A percentile compares a stretch with the other conserved stretches of the same genome.
Evolutionary conservation across 2,329 filamentous ascomycete genomes (phyloP).

Genomic region (Grosmannia serpens): DNA sequence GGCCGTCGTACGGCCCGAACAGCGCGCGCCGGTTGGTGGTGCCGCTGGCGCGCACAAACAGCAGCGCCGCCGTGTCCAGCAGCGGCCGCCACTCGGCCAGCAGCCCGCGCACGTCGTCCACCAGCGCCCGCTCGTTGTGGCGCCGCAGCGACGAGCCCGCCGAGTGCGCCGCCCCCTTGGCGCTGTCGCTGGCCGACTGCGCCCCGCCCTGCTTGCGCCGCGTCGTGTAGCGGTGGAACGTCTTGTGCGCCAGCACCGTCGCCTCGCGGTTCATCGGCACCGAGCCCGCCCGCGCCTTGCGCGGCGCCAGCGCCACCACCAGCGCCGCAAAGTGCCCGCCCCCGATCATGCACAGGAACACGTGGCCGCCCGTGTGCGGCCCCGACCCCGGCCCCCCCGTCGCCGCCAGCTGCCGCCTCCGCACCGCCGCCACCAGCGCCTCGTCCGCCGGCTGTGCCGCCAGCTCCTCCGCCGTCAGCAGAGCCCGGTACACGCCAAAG

Average conservation of each 20-base stretch:
- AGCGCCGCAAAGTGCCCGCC: slow-evolving; percentile 96
- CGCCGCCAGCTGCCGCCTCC: not conserved
- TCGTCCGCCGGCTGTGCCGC: not conserved
- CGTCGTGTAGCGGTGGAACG: slow-evolving; percentile 95
- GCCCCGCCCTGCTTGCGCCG: slow-evolving; percentile 91
- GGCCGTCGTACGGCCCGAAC: slow-evolving; percentile 83
- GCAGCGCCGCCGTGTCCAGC: slow-evolving; percentile 70
- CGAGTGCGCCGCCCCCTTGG: slow-evolving; percentile 90
- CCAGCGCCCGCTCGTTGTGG: slow-evolving; percentile 86
- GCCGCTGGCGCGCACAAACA: slow-evolving; percentile 86
- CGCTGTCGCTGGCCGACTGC: slow-evolving; percentile 85
- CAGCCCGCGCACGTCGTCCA: slow-evolving; percentile 75
- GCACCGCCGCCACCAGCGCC: slow-evolving; percentile 21
- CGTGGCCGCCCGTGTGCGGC: slow-evolving; percentile 62
- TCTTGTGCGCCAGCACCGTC: slow-evolving; percentile 87
- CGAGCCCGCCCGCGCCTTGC: slow-evolving; percentile 55
- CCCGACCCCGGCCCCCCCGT: slow-evolving; percentile 15
- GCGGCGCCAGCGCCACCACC: slow-evolving; percentile 80
- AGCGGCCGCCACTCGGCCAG: slow-evolving; percentile 75
- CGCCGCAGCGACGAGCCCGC: slow-evolving; percentile 81
- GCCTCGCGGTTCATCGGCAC: slow-evolving; percentile 74
- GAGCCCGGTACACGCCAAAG: slow-evolving; percentile 73
- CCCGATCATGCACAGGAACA: slow-evolving; percentile 97
- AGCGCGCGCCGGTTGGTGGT: slow-evolving; percentile 75
- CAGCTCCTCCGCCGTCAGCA: slow-evolving; percentile 65